These are phyloP conservation scores for Colletotrichum karsti DNA, from an alignment of 2,329 filamentous ascomycete species.

Conservation along the genomic window DNA sequence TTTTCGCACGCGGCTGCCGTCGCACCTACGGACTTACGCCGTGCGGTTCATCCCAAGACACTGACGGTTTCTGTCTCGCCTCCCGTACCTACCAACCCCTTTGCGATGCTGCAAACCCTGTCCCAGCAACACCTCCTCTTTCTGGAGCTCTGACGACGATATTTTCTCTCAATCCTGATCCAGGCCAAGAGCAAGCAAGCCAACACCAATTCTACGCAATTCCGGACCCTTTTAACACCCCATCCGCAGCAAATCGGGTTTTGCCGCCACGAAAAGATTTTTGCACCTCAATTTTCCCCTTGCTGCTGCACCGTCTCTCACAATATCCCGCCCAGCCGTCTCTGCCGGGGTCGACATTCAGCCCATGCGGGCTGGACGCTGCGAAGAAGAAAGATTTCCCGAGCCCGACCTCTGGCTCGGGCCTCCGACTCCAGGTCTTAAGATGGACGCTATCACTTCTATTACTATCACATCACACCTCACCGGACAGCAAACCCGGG, in stretches of 20 bases:
- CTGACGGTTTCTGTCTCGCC: constrained; percentile 14
- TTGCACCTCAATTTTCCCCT: constrained; percentile 7
- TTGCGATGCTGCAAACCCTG: constrained; percentile 23
- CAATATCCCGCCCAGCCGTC: constrained; percentile 22
- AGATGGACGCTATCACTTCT: constrained; percentile 12
- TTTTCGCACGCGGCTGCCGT: not conserved
- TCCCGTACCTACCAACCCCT: not conserved
- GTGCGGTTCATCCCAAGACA: constrained; percentile 23
- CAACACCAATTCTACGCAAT: not conserved
- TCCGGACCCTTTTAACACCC: not conserved
- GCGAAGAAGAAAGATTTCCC: not conserved
- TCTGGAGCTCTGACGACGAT: constrained; percentile 23
- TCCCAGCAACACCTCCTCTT: constrained; percentile 17
- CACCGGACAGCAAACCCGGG: not conserved
- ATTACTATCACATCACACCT: not conserved
- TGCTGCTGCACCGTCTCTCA: constrained; percentile 10
- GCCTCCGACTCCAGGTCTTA: constrained; percentile 10
- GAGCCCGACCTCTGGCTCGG: constrained; percentile 2
- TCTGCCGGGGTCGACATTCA: not conserved
- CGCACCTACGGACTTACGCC: not conserved
- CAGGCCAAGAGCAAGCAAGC: not conserved
- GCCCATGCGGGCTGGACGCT: not conserved
- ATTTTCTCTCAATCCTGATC: not conserved
- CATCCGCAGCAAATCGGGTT: constrained; percentile 19
- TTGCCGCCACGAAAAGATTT: constrained; percentile 17